Percentiles rank a stretch among this genome's conserved stretches.
phyloP scores from a whole-genome alignment of 768 basidiomycete genomes.

The Favolaschia claudopus region DNA sequence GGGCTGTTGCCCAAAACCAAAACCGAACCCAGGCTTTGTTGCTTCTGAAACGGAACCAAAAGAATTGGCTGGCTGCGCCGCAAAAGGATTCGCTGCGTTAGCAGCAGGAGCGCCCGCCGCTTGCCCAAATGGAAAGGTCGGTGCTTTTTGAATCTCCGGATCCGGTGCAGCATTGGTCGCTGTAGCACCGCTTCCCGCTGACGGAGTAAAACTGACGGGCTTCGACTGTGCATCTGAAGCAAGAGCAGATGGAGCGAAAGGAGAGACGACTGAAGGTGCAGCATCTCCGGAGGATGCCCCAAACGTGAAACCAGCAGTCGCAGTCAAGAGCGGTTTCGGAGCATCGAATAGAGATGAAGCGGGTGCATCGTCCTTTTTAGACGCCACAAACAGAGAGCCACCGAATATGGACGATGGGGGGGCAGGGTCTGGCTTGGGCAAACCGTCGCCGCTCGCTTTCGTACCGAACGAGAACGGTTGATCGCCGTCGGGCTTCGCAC shows the following conservation, averaged over 20 bases:
- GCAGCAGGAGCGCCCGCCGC: constrained; percentile 17
- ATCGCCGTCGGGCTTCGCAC: too few species aligned
- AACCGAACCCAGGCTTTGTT: constrained; percentile 51
- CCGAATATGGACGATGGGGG: constrained; percentile 5
- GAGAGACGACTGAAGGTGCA: constrained; percentile 1
- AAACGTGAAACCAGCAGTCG: constrained; percentile 22
- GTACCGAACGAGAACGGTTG: too few species aligned
- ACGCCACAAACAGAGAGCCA: constrained; percentile 11
- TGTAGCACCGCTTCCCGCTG: constrained; percentile 17
- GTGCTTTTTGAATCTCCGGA: constrained; percentile 31
- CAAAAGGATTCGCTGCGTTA: constrained; percentile 23
- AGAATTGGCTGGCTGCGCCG: constrained; percentile 16
- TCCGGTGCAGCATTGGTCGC: constrained; percentile 29
- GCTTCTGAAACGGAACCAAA: constrained; percentile 37
- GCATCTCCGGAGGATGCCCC: background rate
- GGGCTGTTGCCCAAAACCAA: constrained; percentile 20
- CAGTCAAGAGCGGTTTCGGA: constrained; percentile 16
- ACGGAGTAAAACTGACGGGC: constrained; percentile 25
- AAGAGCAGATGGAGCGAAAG: background rate
- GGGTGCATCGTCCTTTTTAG: constrained; percentile 20
- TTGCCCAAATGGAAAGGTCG: constrained; percentile 46
- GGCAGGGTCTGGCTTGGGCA: background rate
- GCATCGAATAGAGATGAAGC: constrained; percentile 14
- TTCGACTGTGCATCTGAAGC: constrained; percentile 10
- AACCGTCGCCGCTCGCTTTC: too few species aligned